phyloP scores from a whole-genome alignment of 2,329 filamentous ascomycete genomes.

The Trichoderma lentiforme region DNA sequence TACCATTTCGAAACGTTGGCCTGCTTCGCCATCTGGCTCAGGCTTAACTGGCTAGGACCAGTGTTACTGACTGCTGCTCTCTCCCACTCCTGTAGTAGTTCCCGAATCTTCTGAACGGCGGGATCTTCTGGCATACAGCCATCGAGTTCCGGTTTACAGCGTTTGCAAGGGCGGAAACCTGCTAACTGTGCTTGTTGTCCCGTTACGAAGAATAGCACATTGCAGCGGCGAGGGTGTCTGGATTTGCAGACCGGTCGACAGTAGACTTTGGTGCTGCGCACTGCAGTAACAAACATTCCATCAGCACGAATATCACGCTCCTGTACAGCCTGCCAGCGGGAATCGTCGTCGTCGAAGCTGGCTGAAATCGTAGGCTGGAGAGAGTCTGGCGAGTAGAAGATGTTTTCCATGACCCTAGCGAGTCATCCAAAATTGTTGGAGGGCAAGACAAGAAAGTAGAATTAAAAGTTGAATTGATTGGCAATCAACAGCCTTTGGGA shows the following conservation, averaged over 20 bases:
- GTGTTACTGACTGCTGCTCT: neutral
- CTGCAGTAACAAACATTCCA: neutral
- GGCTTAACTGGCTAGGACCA: neutral
- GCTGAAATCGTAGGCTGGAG: neutral
- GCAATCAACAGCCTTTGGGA: neutral
- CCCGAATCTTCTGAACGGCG: neutral
- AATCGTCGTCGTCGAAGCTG: neutral
- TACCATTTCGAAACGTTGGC: slow-evolving; percentile 1
- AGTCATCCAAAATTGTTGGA: neutral
- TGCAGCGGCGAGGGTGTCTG: neutral
- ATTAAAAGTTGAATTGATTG: neutral
- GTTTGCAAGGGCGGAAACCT: neutral
- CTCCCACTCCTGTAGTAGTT: neutral
- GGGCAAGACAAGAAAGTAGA: neutral
- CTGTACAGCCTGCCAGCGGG: neutral
- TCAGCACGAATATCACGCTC: neutral
- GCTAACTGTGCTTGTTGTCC: neutral
- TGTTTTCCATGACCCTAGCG: neutral
- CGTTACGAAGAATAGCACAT: neutral
- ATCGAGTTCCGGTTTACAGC: neutral
- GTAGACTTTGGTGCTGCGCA: neutral
- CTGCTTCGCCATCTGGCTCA: neutral
- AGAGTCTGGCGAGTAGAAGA: neutral
- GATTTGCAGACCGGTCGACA: slow-evolving; percentile 1
- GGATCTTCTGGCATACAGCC: neutral